Base-by-base conservation (phyloP, 176 grass and related monocot genomes). In the Dendrocalamus sinicus region DNA sequence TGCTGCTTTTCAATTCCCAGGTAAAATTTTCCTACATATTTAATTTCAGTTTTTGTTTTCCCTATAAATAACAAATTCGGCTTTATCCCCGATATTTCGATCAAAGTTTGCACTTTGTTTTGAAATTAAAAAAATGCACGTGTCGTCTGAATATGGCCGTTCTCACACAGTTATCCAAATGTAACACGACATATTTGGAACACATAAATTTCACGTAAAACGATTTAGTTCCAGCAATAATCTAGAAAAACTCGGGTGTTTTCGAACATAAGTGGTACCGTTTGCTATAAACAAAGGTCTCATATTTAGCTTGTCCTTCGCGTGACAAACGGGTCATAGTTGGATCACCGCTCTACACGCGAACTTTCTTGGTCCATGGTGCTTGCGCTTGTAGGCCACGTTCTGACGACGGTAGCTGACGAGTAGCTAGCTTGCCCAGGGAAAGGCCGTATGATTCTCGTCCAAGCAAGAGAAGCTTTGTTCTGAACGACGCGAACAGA, bases 401-500 rank as follows among this genome's bases (percentile, higher is more conserved):
- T 23, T 24, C 22, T 19, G 64, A 24, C 50, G 11, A 14, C 11
- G n/a, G 73, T 4, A 41, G 20, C 19, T 58, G 16, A 41, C 66
- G 7, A 4, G 20, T 15, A 23, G 69, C 43, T 52, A 23, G n/a
- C 40, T 86, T 64, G 19, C 52, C 51, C 74, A 60, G 23, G 63
- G 3, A 76, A 85, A 67, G 22, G 37, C 26, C 10, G 41, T 22
- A n/a, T 44, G 22, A 75, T 86, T 80, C 57, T 63, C 45, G 2
- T 3, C 32, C 35, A 86, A 64, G 85, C 52, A 53, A 65, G 54
- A 35, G 20, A 63, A 45, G 60, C 26, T 15, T 78, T 47, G 52
- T 48, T 71, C 83, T 65, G 32, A 41, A 39, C 77, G 57, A 86
- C 80, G 77, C 58, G 73, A 77, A 70, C 58, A 32, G 46, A 22